Evolutionary conservation across 2,329 filamentous ascomycete species (phyloP).

Genomic region (Aureobasidium sp.): DNA sequence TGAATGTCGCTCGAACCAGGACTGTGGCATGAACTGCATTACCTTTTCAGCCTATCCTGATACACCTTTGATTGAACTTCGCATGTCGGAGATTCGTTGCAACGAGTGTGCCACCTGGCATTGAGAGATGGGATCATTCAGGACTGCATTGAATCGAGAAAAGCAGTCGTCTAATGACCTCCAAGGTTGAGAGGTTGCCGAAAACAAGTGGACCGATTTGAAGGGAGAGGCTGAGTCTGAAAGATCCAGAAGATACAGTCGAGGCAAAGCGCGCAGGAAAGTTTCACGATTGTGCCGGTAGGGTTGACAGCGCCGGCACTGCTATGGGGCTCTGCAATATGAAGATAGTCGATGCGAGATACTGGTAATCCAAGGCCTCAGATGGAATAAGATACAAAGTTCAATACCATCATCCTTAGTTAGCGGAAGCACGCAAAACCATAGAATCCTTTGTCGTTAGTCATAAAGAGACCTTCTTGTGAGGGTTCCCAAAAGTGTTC

Average conservation of each 20-base stretch:
- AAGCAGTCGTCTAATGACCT: neutral
- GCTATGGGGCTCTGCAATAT: no score
- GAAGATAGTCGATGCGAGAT: no score
- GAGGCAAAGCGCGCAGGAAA: no score
- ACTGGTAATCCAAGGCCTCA: no score
- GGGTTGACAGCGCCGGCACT: no score
- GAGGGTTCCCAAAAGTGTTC: neutral
- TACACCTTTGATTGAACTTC: neutral
- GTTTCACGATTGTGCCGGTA: no score
- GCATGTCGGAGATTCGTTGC: neutral
- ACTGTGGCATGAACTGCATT: constrained; percentile 6
- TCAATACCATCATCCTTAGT: neutral
- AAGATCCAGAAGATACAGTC: neutral
- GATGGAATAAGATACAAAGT: neutral
- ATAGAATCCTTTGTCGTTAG: neutral
- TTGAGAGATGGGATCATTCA: neutral
- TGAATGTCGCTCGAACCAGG: neutral
- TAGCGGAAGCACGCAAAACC: neutral
- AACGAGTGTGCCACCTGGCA: neutral
- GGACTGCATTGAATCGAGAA: no score
- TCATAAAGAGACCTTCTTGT: neutral
- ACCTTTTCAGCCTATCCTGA: neutral
- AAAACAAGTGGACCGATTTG: neutral
- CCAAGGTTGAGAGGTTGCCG: neutral
- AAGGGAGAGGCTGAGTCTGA: neutral